Percentiles rank a stretch among this genome's conserved stretches.
Conservation (phyloP, 2,329 filamentous ascomycete genomes). For the Emericellopsis cladophorae region DNA sequence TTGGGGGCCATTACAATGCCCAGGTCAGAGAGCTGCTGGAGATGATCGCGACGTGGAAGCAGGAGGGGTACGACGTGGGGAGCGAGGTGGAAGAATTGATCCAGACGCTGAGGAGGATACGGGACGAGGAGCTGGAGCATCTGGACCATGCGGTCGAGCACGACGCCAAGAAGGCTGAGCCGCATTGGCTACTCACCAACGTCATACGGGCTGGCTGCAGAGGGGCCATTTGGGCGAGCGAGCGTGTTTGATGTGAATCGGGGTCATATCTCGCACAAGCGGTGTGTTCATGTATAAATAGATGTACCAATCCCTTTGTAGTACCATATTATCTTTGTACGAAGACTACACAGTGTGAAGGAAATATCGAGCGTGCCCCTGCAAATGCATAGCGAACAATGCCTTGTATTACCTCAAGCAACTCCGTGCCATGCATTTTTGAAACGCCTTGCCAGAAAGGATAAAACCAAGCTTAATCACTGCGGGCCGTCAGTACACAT, state of each 20-base stretch:
- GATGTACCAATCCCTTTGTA: neutral
- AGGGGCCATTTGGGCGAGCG: conserved; percentile 85
- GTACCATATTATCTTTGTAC: too few species aligned
- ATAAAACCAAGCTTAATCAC: conserved; percentile 11
- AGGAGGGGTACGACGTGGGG: conserved; percentile 66
- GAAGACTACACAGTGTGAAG: neutral
- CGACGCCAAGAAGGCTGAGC: conserved; percentile 79
- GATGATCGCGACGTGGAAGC: conserved; percentile 68
- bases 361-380: neutral
- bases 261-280: too few species aligned
- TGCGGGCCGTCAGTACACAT: conserved; percentile 14
- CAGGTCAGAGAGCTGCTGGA: conserved; percentile 74
- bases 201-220: conserved; percentile 83
- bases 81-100: conserved; percentile 65
- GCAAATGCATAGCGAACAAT: neutral
- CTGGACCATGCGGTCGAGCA: conserved; percentile 89
- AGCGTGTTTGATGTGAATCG: conserved; percentile 41
- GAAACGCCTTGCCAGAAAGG: neutral
- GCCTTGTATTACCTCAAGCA: too few species aligned
- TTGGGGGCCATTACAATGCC: conserved; percentile 88
- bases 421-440: too few species aligned
- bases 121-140: conserved; percentile 95
- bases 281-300: neutral
- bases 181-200: conserved; percentile 79
- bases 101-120: conserved; percentile 63